Evolutionary conservation across 345 rosid species (phyloP), one percentile per base, ranked within the genome.

Genomic region (Eutrema heterophyllum): DNA sequence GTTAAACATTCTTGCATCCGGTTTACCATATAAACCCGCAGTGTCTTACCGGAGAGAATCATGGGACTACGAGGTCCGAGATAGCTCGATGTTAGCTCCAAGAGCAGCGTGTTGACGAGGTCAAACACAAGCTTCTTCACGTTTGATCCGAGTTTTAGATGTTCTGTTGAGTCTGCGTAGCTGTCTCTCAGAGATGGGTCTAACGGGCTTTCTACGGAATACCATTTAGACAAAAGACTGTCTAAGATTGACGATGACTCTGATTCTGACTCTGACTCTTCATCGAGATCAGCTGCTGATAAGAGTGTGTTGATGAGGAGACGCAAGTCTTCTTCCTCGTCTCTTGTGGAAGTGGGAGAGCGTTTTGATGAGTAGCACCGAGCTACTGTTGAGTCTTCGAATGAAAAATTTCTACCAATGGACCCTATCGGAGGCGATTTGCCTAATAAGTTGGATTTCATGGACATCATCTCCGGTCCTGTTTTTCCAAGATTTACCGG

Each of bases 121-220:
- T 92, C 99, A 4, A 90, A 92, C 14, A 77, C 82, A 18, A 92
- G 94, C 78, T 85, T 92, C 78, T 77, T 51, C 33, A 33, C 10
- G 59, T 74, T 84, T 10, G 97, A 86, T 63, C 92, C 82, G 11
- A 85, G 65, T 78, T 82, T 91, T 74, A 84, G 82, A 39, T 84
- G 85, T 79, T 81, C 86, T 0, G 88, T 87, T 48, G 57, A 48
- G 59, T 79, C 75, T 27, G 81, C 79, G 40, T 83, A 87, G 70
- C 69, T 85, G 69, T 84, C 82, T 76, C 96, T 83, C 75, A 92
- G 26, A 55, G 84, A 80, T 18, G 96, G 97, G 60, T 92, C 96
- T 65, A 92, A 63, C 7, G 97, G 99, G 60, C 90, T 86, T 57
- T 84, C 88, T 35, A 82, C 74, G 0, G 94, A 92, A 80, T 91